Conservation (phyloP, 73 alveolate species). For the Stentor coeruleus region DNA sequence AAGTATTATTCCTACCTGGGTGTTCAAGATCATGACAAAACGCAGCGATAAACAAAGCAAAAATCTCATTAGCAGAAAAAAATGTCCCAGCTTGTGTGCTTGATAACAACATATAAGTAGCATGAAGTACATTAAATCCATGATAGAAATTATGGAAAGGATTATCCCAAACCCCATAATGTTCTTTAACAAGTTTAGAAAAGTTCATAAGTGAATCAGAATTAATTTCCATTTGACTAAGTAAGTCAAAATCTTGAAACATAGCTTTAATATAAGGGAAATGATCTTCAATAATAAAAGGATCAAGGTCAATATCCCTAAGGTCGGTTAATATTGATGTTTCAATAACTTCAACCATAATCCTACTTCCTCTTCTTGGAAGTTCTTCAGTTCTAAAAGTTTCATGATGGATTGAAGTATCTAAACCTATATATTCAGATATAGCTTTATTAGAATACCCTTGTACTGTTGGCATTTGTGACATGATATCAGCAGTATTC, state of each 20-base stretch:
- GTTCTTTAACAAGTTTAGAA: not conserved
- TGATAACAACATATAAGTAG: not conserved
- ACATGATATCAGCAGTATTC: not conserved
- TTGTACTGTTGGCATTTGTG: not conserved
- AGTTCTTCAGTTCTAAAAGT: not conserved
- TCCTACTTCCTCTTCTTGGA: not conserved
- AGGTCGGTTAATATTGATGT: not conserved
- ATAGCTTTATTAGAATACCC: not conserved
- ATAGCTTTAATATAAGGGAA: not conserved
- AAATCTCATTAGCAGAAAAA: not conserved
- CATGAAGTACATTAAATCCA: not conserved
- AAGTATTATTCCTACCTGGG: constrained; percentile 44
- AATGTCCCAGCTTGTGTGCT: not conserved
- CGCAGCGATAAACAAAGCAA: constrained; percentile 24
- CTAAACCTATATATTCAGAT: not conserved
- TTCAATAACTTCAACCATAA: not conserved
- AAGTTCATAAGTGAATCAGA: not conserved
- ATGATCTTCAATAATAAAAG: not conserved
- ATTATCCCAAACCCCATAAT: not conserved
- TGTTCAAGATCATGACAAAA: constrained; percentile 57
- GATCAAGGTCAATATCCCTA: not conserved
- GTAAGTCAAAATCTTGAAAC: not conserved
- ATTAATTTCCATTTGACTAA: not conserved
- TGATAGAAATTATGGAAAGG: constrained; percentile 1
- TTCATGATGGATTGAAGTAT: not conserved